Conservation (phyloP, 208 protist species). For the Trypanosoma platydactyli region DNA sequence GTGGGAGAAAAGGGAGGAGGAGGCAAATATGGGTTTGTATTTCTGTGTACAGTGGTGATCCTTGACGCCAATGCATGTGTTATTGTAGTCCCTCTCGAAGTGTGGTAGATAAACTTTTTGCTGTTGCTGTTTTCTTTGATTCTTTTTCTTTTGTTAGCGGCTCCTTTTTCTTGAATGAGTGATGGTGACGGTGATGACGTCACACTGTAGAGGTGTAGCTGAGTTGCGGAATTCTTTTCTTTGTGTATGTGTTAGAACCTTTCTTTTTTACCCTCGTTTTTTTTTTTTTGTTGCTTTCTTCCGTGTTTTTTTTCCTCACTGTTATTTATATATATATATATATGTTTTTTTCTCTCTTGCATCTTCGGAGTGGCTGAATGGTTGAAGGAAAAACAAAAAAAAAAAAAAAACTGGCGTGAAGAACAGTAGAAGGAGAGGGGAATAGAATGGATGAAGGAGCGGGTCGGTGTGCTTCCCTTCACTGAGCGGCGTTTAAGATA, state of each 20-base stretch:
- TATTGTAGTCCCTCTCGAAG: neutral
- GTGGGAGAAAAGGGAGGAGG: neutral
- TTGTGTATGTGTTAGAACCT: too few relatives aligned
- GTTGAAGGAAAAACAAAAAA: slow-evolving; percentile 6
- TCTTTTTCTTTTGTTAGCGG: slow-evolving; percentile 11
- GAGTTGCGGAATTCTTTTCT: too few relatives aligned
- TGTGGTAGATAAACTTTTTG: neutral
- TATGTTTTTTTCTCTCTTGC: too few relatives aligned
- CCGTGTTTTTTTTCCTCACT: neutral
- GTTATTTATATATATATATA: neutral
- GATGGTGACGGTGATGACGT: too few relatives aligned
- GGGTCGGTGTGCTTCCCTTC: too few relatives aligned
- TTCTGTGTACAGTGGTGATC: too few relatives aligned
- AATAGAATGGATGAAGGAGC: neutral
- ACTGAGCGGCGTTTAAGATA: too few relatives aligned
- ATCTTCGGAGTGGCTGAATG: too few relatives aligned
- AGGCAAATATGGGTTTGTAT: neutral
- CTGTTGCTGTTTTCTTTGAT: slow-evolving; percentile 11
- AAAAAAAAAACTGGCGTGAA: too few relatives aligned
- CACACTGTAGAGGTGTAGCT: too few relatives aligned
- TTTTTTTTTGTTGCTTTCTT: slow-evolving; percentile 15
- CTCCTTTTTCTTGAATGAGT: too few relatives aligned
- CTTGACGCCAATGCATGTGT: too few relatives aligned
- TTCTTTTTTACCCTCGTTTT: slow-evolving; percentile 5
- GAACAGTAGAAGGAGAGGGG: neutral